These are phyloP conservation scores for Hypsizygus marmoreus DNA, from an alignment of 768 basidiomycete species.

Conservation along the genomic window DNA sequence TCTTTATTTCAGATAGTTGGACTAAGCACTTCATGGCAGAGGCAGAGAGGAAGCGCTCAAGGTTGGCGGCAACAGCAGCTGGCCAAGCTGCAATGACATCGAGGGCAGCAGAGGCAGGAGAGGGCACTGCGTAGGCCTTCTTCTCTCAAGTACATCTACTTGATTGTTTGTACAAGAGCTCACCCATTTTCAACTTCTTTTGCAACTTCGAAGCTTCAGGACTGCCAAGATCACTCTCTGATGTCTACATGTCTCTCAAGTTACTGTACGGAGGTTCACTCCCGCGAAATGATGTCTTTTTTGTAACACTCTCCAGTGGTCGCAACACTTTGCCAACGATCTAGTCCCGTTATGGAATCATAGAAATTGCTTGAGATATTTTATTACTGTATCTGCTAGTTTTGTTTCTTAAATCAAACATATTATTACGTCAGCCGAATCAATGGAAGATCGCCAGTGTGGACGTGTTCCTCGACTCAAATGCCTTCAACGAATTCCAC, in stretches of 20 bases:
- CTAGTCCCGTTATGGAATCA: too few species aligned
- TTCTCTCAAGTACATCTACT: slow-evolving; percentile 8
- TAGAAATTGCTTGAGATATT: too few species aligned
- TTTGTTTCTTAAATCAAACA: slow-evolving; percentile 7
- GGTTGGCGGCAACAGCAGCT: slow-evolving; percentile 89
- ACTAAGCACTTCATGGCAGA: slow-evolving; percentile 47
- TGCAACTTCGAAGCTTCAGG: too few species aligned
- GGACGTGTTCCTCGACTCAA: slow-evolving; percentile 27
- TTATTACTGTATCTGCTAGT: background rate
- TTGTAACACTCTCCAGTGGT: background rate
- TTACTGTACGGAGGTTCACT: too few species aligned
- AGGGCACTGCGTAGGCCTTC: slow-evolving; percentile 27
- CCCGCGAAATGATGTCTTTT: too few species aligned
- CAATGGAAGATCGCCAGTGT: slow-evolving; percentile 17
- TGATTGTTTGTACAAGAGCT: background rate
- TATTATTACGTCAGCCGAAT: slow-evolving; percentile 19
- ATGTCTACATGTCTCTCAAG: background rate
- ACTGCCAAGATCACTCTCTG: background rate
- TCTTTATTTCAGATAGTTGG: background rate
- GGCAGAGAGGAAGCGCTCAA: slow-evolving; percentile 90
- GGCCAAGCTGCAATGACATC: slow-evolving; percentile 86
- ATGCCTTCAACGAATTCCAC: slow-evolving; percentile 23
- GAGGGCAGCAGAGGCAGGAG: slow-evolving; percentile 44
- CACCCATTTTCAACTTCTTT: background rate
- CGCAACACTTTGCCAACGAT: too few species aligned